Evolutionary conservation across 1,284 basidiomycete genomes (phyloP).

Genomic region (Ganoderma lucidum): DNA sequence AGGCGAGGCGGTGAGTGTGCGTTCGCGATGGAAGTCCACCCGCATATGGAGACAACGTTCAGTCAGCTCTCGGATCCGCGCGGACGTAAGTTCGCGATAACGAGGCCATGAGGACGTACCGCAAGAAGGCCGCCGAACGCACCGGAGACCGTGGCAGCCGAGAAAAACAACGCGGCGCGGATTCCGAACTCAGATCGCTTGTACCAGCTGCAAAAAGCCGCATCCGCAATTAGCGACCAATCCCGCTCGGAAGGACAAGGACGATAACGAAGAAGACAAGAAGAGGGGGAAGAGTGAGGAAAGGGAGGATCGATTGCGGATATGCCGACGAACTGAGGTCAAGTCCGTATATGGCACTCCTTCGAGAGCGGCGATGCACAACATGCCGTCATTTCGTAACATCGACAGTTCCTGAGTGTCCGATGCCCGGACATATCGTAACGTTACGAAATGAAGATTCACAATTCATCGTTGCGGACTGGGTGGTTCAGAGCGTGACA

Average conservation of each 20-base stretch:
- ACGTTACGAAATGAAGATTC: not conserved
- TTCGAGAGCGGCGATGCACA: slow-evolving; percentile 3
- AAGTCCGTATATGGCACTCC: not conserved
- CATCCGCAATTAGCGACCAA: slow-evolving; percentile 1
- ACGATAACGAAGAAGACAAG: not conserved
- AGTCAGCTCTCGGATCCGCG: slow-evolving; percentile 19
- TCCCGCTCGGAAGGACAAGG: slow-evolving; percentile 2
- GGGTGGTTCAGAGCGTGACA: not conserved
- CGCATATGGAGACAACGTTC: slow-evolving; percentile 1
- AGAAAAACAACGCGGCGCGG: slow-evolving; percentile 76
- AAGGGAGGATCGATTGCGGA: slow-evolving; percentile 14
- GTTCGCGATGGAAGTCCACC: not conserved
- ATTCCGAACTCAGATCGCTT: slow-evolving; percentile 75
- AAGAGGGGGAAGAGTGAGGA: not conserved
- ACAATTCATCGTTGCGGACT: not conserved
- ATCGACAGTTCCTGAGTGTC: not conserved
- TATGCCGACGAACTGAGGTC: not conserved
- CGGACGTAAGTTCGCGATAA: not conserved
- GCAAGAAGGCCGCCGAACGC: slow-evolving; percentile 76
- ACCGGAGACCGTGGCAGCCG: slow-evolving; percentile 75
- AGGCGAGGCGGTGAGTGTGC: not conserved
- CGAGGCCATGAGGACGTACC: slow-evolving; percentile 46
- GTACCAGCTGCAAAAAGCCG: slow-evolving; percentile 42
- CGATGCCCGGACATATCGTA: not conserved
- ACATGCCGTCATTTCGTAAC: not conserved